These are phyloP conservation scores for Takakia lepidozioides DNA, from an alignment of 225 moss, liverwort and hornwort genomes.

Conservation along the genomic window DNA sequence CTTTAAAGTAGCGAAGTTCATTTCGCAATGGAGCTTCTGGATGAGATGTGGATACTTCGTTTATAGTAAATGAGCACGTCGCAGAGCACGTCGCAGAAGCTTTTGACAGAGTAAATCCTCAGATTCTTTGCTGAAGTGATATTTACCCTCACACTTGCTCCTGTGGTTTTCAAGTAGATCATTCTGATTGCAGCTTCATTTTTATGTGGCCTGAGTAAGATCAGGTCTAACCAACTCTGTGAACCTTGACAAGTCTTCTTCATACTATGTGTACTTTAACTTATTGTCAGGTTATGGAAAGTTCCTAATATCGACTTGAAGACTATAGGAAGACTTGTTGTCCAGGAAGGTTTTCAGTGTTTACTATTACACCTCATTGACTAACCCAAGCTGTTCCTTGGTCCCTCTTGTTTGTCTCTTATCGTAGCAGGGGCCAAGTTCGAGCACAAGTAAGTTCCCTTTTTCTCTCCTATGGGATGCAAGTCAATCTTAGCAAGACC, in stretches of 20 bases:
- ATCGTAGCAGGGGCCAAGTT: slow-evolving; percentile 42
- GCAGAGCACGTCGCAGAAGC: too few relatives aligned
- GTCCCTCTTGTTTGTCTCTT: slow-evolving; percentile 1
- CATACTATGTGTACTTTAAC: neutral
- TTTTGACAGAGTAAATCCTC: too few relatives aligned
- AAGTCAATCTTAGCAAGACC: too few relatives aligned
- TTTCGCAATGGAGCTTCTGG: too few relatives aligned
- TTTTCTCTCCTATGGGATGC: too few relatives aligned
- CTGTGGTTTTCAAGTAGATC: too few relatives aligned
- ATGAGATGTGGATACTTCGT: too few relatives aligned
- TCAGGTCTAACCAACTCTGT: neutral
- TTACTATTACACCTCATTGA: neutral
- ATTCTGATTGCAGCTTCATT: neutral
- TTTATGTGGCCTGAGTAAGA: neutral
- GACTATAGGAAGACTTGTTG: neutral
- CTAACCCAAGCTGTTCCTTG: neutral
- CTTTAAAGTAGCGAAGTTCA: too few relatives aligned
- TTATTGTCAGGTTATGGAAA: neutral
- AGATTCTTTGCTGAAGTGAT: too few relatives aligned
- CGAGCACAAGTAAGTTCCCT: slow-evolving; percentile 23
- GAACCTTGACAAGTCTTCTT: neutral
- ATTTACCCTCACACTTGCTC: too few relatives aligned
- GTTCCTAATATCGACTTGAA: too few relatives aligned
- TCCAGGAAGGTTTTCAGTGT: neutral
- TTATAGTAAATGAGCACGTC: too few relatives aligned